Base-by-base conservation (phyloP, 371 early-diverging fungal genomes). In the Actinomortierella ambigua region DNA sequence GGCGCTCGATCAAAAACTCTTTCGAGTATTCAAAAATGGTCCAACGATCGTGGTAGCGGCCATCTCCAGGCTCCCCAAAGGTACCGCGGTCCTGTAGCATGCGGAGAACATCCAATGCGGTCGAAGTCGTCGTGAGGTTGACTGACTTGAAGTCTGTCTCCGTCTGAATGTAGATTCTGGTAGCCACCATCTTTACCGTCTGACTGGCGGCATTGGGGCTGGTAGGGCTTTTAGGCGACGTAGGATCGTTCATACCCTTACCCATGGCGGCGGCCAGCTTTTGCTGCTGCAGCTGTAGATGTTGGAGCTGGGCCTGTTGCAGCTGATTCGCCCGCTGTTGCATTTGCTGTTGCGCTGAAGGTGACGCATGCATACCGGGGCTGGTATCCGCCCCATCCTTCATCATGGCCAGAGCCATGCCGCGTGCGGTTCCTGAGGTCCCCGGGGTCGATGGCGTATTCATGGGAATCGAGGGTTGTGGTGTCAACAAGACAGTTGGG, bases 1-100 rank as follows among this genome's bases (percentile, higher is more conserved):
- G 95, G 52, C 96, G 85, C 79, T 96, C 97, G 77, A 83, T 63
- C 59, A 51, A 24, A 71, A 88, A 87, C 61, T 94, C 89, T 55
- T 90, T 89, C 39, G 88, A 88, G 49, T 93, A 80, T 67, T 97
- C 97, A 81, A 96, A 97, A 40, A 97, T 76, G 2, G 93, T 89
- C 95, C 96, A 97, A 17, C 82, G 82, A 52, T 85, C 85, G 44
- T 82, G 81, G 34, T 73, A 67, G 1, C 75, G 63, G 7, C 63
- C 57, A 53, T 73, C 75, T 7, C 75, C 67, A 0, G 54, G 63
- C 34, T 81, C 79, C 22, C 82, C 84, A 55, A 92, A 69, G 26
- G 84, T 75, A 20, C 81, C 83, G 54, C 85, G 82, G 60, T 84
- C 79, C 50, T 81, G 79, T 44, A 96, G 70, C 64, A 88, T 88